Evolutionary conservation across 257 asterid species (phyloP).

Genomic region (Echites panduratus): DNA sequence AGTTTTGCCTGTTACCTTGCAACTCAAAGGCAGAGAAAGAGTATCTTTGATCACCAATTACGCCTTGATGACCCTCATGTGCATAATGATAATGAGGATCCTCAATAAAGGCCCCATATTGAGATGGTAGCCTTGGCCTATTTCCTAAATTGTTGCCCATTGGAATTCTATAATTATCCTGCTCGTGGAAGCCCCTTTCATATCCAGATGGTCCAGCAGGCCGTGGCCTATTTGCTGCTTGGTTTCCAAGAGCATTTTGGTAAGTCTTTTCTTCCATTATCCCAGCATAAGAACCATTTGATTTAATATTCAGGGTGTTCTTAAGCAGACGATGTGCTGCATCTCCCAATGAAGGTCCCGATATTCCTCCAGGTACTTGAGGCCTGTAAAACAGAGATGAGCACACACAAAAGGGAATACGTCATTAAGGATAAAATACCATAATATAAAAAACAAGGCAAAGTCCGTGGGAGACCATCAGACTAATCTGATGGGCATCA

Average conservation of each 20-base stretch:
- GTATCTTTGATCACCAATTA: conserved; percentile 31
- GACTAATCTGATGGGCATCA: background rate
- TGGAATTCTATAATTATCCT: conserved; percentile 26
- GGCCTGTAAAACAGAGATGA: conserved; percentile 62
- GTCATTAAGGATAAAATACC: background rate
- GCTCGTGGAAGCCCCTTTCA: conserved; percentile 48
- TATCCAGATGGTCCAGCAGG: conserved; percentile 80
- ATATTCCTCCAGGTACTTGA: conserved; percentile 70
- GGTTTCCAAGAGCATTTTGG: conserved; percentile 33
- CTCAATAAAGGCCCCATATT: conserved; percentile 31
- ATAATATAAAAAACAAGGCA: too few species aligned
- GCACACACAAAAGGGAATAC: too few species aligned
- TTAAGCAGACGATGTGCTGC: conserved; percentile 91
- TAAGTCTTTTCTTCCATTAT: conserved; percentile 30
- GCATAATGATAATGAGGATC: conserved; percentile 25
- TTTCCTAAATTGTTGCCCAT: conserved; percentile 29
- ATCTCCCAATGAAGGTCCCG: conserved; percentile 79
- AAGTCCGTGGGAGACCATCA: too few species aligned
- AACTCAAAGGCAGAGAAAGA: conserved; percentile 23
- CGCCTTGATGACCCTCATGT: conserved; percentile 32
- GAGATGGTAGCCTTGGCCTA: conserved; percentile 41
- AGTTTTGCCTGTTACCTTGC: conserved; percentile 35
- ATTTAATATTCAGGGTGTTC: conserved; percentile 55
- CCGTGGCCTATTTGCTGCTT: conserved; percentile 35
- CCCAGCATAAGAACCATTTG: conserved; percentile 17